Base-by-base conservation (phyloP, 176 grass and related monocot species). In the Metroxylon sagu region DNA sequence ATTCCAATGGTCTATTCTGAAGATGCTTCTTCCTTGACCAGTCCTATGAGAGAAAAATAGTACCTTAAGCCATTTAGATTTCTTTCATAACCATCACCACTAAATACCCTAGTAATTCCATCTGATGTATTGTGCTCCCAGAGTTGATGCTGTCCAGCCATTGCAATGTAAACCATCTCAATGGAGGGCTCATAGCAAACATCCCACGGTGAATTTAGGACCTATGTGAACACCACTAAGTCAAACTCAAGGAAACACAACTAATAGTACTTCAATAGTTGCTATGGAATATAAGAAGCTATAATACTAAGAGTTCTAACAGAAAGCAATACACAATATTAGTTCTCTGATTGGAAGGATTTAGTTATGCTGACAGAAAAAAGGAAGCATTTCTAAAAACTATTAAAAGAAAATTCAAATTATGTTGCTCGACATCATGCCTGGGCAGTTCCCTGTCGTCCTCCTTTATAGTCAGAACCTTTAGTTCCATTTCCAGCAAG, bases 191-290 rank as follows among this genome's bases (percentile, higher is more conserved):
- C 73, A 66, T 91, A 91, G 69, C 84, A 88, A 57, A 97, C 60
- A 76, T 97, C 92, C 92, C 92, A 97, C 62, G 87, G 92, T 73
- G 92, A 97, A 88, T 97, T 97, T 69, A 97, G 54, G 60, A 88
- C 84, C 92, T 97, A 80, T 6, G 76, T 48, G 59, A 59, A 72
- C 48, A 80, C 26, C 69, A 55, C 71, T 21, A 66, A 66, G 60
- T 82, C 70, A 77, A 86, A 8, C 49, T 70, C n/a, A 75, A 61
- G 69, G 19, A 59, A 59, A 5, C 18, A n/a, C 35, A 52, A 61
- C 25, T 55, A 30, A 43, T 43, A 14, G 12, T 12, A 43, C 35
- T 43, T 43, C 35, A 43, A 43, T 43, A 43, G 35, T 43, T 14
- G 35, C 35, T 14, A 43, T 43, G 35, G 35, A 7, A 43, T 12